phyloP scores from a whole-genome alignment of 31 red algal genomes.

The Porphyra umbilicalis region DNA sequence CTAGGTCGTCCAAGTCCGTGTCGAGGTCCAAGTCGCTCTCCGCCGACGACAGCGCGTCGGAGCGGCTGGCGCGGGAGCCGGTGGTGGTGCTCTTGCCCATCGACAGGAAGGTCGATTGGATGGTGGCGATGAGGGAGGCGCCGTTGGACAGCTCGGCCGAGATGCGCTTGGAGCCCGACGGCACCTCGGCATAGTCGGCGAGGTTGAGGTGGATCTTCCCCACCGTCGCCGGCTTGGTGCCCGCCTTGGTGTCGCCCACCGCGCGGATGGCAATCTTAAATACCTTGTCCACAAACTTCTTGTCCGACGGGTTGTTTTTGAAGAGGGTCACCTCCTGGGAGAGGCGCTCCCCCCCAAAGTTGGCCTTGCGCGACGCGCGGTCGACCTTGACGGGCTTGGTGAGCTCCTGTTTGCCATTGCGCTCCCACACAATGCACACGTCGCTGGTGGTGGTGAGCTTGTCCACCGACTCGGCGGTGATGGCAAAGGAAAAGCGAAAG shows the following conservation, averaged over 20 bases:
- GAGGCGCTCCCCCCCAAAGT: constrained; percentile 50
- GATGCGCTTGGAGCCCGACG: constrained; percentile 65
- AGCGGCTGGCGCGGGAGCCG: constrained; percentile 8
- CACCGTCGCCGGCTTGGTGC: constrained; percentile 22
- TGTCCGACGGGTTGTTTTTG: constrained; percentile 57
- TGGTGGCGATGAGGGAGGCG: constrained; percentile 32
- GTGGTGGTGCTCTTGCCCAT: constrained; percentile 50
- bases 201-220: constrained; percentile 74
- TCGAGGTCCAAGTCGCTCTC: constrained; percentile 15
- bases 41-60: constrained; percentile 11
- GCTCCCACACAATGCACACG: constrained; percentile 51
- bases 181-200: constrained; percentile 66
- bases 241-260: constrained; percentile 7
- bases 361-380: constrained; percentile 44
- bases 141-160: constrained; percentile 61
- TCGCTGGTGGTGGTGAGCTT: constrained; percentile 53
- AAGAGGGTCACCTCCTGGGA: constrained; percentile 48
- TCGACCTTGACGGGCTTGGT: constrained; percentile 65
- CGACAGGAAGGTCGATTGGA: constrained; percentile 59
- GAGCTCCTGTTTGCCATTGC: constrained; percentile 33
- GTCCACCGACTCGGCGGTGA: constrained; percentile 50
- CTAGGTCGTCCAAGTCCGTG: constrained; percentile 16
- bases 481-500: constrained; percentile 65
- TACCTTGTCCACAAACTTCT: constrained; percentile 63
- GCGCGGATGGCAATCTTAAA: constrained; percentile 53